Percentiles rank a stretch among this genome's conserved stretches.
Conservation (phyloP, 306 rosid genomes). For the Sphenostylis stenocarpa region DNA sequence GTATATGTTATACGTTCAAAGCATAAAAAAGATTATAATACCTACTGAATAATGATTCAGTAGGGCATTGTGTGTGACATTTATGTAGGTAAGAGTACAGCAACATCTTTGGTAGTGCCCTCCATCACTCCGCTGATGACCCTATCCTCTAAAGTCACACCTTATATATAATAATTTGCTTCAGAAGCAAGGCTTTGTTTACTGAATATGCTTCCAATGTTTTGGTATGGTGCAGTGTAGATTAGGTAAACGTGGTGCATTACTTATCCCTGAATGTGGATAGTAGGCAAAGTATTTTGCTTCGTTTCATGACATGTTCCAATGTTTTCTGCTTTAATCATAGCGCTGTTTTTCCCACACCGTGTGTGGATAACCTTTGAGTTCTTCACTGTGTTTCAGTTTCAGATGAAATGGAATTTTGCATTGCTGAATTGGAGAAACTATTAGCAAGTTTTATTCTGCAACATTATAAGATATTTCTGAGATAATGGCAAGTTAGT, state of each 20-base stretch:
- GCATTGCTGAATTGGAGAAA: not conserved
- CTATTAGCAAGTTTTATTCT: not conserved
- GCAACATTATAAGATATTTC: not conserved
- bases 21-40: not conserved
- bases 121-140: not conserved
- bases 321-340: not conserved
- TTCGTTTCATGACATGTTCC: not conserved
- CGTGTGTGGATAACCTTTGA: not conserved
- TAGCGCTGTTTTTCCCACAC: not conserved
- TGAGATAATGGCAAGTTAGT: not conserved
- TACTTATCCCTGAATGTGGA: not conserved
- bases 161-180: not conserved
- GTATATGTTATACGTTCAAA: not conserved
- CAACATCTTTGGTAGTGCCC: conserved; percentile 15
- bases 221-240: not conserved
- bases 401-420: not conserved
- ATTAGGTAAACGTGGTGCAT: conserved; percentile 1
- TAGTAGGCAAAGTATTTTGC: not conserved
- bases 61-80: not conserved
- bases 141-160: not conserved
- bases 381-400: not conserved
- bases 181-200: not conserved
- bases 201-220: too few species aligned
- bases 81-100: not conserved
- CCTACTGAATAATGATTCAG: not conserved